A percentile compares a stretch with the other conserved stretches of the same genome.
These are phyloP conservation scores for Oryza punctata DNA, from an alignment of 176 grass and related monocot species.

Conservation along the genomic window DNA sequence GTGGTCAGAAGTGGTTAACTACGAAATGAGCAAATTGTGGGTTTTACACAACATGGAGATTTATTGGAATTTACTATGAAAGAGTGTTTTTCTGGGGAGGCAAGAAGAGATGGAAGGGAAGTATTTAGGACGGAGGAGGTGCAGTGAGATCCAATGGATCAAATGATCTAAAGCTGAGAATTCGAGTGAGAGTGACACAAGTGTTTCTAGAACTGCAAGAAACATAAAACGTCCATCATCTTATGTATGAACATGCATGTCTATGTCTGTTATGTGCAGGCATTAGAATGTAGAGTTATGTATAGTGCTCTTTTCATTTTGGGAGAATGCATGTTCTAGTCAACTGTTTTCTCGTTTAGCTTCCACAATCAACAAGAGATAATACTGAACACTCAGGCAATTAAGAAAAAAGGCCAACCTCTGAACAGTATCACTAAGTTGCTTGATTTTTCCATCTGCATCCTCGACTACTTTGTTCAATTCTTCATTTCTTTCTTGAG, in stretches of 20 bases:
- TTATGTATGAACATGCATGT: slow-evolving; percentile 9
- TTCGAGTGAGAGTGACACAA: background rate
- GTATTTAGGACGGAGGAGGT: background rate
- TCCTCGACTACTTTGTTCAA: slow-evolving; percentile 56
- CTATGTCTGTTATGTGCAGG: background rate
- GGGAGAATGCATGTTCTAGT: background rate
- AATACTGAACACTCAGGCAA: slow-evolving; percentile 18
- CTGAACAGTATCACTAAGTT: slow-evolving; percentile 54
- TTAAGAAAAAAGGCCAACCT: slow-evolving; percentile 53
- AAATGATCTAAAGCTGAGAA: background rate
- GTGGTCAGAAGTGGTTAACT: background rate
- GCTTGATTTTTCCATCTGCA: slow-evolving; percentile 51
- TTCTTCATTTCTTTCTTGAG: slow-evolving; percentile 64
- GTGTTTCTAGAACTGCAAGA: background rate
- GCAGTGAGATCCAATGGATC: background rate
- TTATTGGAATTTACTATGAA: background rate
- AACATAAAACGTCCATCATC: slow-evolving; percentile 7
- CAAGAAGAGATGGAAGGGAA: background rate
- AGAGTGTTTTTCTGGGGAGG: background rate
- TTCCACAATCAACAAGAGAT: slow-evolving; percentile 16
- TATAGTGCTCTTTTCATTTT: background rate
- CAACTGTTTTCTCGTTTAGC: background rate
- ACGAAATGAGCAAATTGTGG: slow-evolving; percentile 10
- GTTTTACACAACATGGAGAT: slow-evolving; percentile 11
- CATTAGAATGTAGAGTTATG: background rate